Conservation (phyloP, 768 basidiomycete genomes). For the Hypholoma sublateritium region DNA sequence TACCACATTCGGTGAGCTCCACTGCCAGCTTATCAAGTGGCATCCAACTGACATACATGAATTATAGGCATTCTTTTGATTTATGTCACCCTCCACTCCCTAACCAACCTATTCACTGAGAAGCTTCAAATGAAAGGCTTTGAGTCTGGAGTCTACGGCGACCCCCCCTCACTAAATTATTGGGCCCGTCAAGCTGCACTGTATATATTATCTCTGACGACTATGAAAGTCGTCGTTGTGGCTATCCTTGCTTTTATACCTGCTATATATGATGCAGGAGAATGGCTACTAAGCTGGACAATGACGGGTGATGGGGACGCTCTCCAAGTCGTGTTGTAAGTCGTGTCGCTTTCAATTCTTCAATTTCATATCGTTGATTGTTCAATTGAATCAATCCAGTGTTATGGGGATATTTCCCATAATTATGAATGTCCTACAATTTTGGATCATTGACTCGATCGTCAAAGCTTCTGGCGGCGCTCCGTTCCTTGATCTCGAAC, state of each 20-base stretch:
- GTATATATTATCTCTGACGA: constrained; percentile 76
- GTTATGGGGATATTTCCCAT: constrained; percentile 93
- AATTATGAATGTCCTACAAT: constrained; percentile 86
- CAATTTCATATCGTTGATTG: neutral
- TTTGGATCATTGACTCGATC: constrained; percentile 94
- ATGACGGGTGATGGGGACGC: constrained; percentile 59
- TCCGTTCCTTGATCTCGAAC: constrained; percentile 33
- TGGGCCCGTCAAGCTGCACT: constrained; percentile 80
- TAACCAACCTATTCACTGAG: constrained; percentile 65
- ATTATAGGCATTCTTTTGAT: constrained; percentile 76
- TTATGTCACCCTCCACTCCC: constrained; percentile 65
- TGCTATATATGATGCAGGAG: constrained; percentile 71
- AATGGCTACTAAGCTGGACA: constrained; percentile 84
- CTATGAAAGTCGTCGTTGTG: constrained; percentile 93
- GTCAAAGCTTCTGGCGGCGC: constrained; percentile 63
- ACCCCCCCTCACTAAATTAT: constrained; percentile 69
- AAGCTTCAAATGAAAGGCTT: constrained; percentile 71
- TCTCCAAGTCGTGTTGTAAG: constrained; percentile 81
- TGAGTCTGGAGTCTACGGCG: constrained; percentile 86
- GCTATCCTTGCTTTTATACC: constrained; percentile 70
- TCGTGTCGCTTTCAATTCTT: constrained; percentile 12
- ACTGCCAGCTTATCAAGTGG: neutral
- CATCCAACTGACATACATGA: neutral
- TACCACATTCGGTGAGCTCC: constrained; percentile 81
- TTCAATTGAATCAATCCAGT: constrained; percentile 33